These are phyloP conservation scores for Ganoderma boninense DNA, from an alignment of 1,284 basidiomycete species.

Conservation along the genomic window DNA sequence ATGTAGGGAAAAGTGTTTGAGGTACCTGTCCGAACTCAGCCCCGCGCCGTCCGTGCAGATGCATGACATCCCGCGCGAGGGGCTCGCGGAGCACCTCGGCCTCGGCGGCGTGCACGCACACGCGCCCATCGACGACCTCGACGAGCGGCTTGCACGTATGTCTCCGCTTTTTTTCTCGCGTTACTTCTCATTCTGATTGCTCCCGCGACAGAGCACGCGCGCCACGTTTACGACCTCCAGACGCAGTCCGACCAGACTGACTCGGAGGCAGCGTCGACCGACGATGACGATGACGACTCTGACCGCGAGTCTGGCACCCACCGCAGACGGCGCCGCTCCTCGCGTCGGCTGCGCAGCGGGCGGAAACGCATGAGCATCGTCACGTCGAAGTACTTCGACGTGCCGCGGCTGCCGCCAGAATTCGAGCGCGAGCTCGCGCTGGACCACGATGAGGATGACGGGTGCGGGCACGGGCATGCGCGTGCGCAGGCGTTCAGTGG, in stretches of 20 bases:
- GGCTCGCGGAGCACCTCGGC: conserved; percentile 68
- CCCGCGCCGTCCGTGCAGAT: conserved; percentile 90
- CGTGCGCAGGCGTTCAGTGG: conserved; percentile 8
- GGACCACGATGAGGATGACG: conserved; percentile 27
- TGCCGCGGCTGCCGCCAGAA: conserved; percentile 36
- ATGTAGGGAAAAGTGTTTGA: conserved; percentile 51
- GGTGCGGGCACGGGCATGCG: conserved; percentile 34
- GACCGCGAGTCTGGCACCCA: conserved; percentile 45
- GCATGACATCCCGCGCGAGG: conserved; percentile 83
- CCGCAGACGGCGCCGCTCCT: conserved; percentile 40
- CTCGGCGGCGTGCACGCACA: conserved; percentile 54
- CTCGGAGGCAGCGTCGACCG: conserved; percentile 49
- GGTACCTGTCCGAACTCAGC: conserved; percentile 81
- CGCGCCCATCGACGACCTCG: conserved; percentile 64
- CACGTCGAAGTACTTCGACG: conserved; percentile 62
- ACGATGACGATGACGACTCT: conserved; percentile 47
- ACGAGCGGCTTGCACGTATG: conserved; percentile 76
- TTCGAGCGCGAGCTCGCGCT: conserved; percentile 34
- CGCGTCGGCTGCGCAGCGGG: conserved; percentile 32
- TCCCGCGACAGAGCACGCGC: conserved; percentile 61
- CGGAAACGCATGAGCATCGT: conserved; percentile 73
- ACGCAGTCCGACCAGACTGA: conserved; percentile 53
- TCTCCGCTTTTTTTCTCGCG: conserved; percentile 28
- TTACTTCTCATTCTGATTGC: too few species aligned
- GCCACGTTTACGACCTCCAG: conserved; percentile 70